phyloP scores from a whole-genome alignment of 345 rosid species.

The Brassica rapa region DNA sequence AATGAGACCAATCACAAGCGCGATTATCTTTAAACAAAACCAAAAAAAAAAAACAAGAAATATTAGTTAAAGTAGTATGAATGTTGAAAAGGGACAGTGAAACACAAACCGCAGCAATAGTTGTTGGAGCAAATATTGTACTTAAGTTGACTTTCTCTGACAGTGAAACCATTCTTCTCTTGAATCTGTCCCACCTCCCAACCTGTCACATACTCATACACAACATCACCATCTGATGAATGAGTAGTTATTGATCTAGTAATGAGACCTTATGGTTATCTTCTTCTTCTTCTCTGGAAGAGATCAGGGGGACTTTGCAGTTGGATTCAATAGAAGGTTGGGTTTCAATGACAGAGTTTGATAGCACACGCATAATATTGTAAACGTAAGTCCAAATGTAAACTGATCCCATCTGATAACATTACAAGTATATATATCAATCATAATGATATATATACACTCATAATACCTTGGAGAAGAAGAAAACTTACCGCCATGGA shows the following conservation, averaged over 20 bases:
- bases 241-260: neutral
- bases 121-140: slow-evolving; percentile 61
- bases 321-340: slow-evolving; percentile 34
- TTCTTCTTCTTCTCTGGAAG: slow-evolving; percentile 34
- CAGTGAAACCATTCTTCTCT: slow-evolving; percentile 20
- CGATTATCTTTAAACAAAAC: slow-evolving; percentile 47
- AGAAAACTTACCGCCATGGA: slow-evolving; percentile 63
- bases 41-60: slow-evolving; percentile 5
- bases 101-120: slow-evolving; percentile 49
- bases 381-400: slow-evolving; percentile 63
- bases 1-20: slow-evolving; percentile 51
- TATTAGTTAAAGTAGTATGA: neutral
- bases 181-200: slow-evolving; percentile 35
- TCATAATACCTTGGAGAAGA: neutral
- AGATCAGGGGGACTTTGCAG: slow-evolving; percentile 46
- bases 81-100: neutral
- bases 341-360: slow-evolving; percentile 31
- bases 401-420: slow-evolving; percentile 56
- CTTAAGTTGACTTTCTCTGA: slow-evolving; percentile 44
- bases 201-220: slow-evolving; percentile 37
- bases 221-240: slow-evolving; percentile 3
- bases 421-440: neutral
- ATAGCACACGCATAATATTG: slow-evolving; percentile 51
- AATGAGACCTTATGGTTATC: slow-evolving; percentile 28
- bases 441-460: neutral